Conservation (phyloP, 225 moss, liverwort and hornwort genomes). For the Sphagnum tenellum region DNA sequence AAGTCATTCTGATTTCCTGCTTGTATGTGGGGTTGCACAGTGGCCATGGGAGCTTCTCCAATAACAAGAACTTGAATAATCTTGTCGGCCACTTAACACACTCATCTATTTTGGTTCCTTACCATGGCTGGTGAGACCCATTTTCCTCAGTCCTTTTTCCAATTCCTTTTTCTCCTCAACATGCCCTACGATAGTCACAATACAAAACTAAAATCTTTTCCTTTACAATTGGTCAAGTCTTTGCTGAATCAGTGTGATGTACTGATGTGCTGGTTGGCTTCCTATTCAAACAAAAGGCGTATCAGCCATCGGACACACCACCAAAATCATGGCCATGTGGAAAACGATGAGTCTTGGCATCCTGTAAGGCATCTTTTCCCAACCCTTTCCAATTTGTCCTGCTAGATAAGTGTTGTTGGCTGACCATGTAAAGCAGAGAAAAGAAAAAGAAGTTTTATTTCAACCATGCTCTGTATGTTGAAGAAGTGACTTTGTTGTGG, state of each 20-base stretch:
- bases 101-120: conserved; percentile 85
- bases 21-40: conserved; percentile 12
- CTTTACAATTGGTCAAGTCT: no score
- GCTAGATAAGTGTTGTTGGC: no score
- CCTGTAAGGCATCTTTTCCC: conserved; percentile 30
- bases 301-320: conserved; percentile 96
- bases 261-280: no score
- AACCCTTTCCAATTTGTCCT: not conserved
- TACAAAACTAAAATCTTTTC: no score
- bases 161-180: no score
- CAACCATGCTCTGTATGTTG: no score
- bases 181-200: no score
- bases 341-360: conserved; percentile 96
- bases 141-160: no score
- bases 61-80: conserved; percentile 63
- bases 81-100: conserved; percentile 74
- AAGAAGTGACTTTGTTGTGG: not conserved
- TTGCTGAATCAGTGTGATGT: no score
- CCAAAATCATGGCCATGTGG: conserved; percentile 87
- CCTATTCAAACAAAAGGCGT: conserved; percentile 19
- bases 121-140: conserved; percentile 59
- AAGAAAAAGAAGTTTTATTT: no score
- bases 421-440: no score
- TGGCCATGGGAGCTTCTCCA: conserved; percentile 93
- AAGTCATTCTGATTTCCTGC: no score